Conservation (phyloP, 306 rosid genomes). For the Citrullus amarus region DNA sequence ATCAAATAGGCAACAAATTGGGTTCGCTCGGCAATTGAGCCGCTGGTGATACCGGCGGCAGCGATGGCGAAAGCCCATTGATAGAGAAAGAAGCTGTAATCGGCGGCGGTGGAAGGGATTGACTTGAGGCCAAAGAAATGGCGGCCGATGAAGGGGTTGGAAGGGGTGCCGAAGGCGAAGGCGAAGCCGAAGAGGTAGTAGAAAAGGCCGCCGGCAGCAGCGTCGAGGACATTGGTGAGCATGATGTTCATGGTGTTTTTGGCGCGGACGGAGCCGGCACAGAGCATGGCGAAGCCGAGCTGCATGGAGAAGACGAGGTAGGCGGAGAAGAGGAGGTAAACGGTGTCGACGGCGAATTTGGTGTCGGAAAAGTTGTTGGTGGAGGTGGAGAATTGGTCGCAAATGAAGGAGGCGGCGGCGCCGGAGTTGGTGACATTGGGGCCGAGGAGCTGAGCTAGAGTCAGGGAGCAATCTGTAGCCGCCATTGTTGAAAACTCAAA, state of each 20-base stretch:
- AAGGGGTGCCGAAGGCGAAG: constrained; percentile 7
- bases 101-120: background rate
- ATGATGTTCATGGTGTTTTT: constrained; percentile 12
- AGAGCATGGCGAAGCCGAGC: constrained; percentile 10
- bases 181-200: constrained; percentile 10
- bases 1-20: constrained; percentile 7
- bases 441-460: background rate
- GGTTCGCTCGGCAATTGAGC: constrained; percentile 7
- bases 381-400: constrained; percentile 3
- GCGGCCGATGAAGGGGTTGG: constrained; percentile 12
- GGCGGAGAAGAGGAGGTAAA: constrained; percentile 12
- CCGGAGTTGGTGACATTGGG: constrained; percentile 4
- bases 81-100: constrained; percentile 6
- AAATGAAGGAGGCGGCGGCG: constrained; percentile 5
- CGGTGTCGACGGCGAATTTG: constrained; percentile 10
- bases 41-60: constrained; percentile 13
- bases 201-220: constrained; percentile 12
- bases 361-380: constrained; percentile 3
- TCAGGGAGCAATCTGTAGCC: background rate
- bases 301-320: constrained; percentile 13
- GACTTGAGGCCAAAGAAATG: constrained; percentile 9
- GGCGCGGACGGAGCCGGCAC: constrained; percentile 8
- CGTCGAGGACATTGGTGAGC: constrained; percentile 13
- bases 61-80: constrained; percentile 11
- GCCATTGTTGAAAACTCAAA: constrained; percentile 2